Percentiles rank a stretch among this genome's conserved stretches.
Evolutionary conservation across 495 filamentous ascomycete genomes (phyloP).

Genomic region (Penicillium bialowiezense): DNA sequence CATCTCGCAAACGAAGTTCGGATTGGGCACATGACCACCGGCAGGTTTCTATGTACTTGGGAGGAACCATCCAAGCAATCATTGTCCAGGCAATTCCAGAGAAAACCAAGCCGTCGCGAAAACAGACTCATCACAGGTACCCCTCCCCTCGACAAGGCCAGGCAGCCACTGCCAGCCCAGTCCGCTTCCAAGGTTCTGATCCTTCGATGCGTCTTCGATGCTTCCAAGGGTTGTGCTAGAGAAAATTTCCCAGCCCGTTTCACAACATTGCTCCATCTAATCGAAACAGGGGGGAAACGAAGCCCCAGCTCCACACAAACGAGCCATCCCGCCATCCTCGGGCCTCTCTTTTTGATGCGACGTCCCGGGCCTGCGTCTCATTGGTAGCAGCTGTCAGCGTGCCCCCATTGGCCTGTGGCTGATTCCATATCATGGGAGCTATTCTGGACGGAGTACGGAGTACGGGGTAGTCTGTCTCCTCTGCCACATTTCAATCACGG

Average conservation of each 20-base stretch:
- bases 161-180: conserved; percentile 19
- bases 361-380: neutral
- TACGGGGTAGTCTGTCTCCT: too few species aligned
- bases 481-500: neutral
- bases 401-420: neutral
- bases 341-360: conserved; percentile 12
- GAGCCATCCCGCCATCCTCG: conserved; percentile 21
- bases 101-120: neutral
- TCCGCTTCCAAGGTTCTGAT: conserved; percentile 16
- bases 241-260: conserved; percentile 8
- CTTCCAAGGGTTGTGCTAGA: conserved; percentile 7
- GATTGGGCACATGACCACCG: neutral
- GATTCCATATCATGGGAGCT: neutral
- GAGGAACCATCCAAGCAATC: neutral
- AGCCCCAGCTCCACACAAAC: conserved; percentile 8
- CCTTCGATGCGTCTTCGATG: conserved; percentile 43
- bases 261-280: conserved; percentile 5
- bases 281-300: neutral
- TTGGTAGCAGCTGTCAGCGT: neutral
- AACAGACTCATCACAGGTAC: conserved; percentile 10
- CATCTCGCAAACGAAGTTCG: too few species aligned
- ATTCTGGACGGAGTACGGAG: too few species aligned
- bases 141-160: conserved; percentile 9
- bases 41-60: neutral
- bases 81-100: neutral